Percentiles rank a stretch among this genome's conserved stretches.
These are phyloP conservation scores for Septoria petroselini DNA, from an alignment of 2,329 filamentous ascomycete genomes.

Conservation along the genomic window DNA sequence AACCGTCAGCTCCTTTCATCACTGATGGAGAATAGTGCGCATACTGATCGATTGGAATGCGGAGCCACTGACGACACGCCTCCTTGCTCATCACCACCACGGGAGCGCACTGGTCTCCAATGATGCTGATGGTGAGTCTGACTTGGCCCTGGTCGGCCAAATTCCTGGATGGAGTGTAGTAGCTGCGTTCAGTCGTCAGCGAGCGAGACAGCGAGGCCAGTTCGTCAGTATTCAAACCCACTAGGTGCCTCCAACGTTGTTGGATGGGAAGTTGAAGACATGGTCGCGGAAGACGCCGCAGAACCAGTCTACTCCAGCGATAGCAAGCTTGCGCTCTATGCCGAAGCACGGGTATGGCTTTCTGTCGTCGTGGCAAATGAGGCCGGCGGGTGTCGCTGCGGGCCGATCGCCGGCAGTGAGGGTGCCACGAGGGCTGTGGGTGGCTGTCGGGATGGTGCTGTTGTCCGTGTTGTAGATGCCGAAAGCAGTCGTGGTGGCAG, in stretches of 20 bases:
- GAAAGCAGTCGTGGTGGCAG: not conserved
- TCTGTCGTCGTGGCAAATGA: slow-evolving; percentile 12
- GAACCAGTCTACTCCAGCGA: slow-evolving; percentile 12
- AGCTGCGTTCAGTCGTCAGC: no score
- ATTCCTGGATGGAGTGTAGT: not conserved
- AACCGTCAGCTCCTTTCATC: not conserved
- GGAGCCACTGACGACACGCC: slow-evolving; percentile 7
- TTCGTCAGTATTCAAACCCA: not conserved
- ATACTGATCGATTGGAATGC: slow-evolving; percentile 9
- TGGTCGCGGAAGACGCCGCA: slow-evolving; percentile 4
- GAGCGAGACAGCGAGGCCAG: not conserved
- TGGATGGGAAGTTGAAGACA: not conserved
- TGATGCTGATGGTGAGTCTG: slow-evolving; percentile 4
- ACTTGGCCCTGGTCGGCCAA: slow-evolving; percentile 2
- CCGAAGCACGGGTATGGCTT: slow-evolving; percentile 16
- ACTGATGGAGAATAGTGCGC: not conserved
- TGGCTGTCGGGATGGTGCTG: not conserved
- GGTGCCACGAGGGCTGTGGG: not conserved
- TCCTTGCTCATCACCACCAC: not conserved
- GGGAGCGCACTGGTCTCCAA: slow-evolving; percentile 2
- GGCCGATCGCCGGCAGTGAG: not conserved
- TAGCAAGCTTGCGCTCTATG: not conserved
- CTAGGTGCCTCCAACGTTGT: slow-evolving; percentile 1
- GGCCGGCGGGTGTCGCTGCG: slow-evolving; percentile 1
- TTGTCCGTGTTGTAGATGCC: not conserved